Evolutionary conservation across 139 green algal genomes (phyloP), one percentile per base, ranked within the genome.

Genomic region (Choricystis sp.): DNA sequence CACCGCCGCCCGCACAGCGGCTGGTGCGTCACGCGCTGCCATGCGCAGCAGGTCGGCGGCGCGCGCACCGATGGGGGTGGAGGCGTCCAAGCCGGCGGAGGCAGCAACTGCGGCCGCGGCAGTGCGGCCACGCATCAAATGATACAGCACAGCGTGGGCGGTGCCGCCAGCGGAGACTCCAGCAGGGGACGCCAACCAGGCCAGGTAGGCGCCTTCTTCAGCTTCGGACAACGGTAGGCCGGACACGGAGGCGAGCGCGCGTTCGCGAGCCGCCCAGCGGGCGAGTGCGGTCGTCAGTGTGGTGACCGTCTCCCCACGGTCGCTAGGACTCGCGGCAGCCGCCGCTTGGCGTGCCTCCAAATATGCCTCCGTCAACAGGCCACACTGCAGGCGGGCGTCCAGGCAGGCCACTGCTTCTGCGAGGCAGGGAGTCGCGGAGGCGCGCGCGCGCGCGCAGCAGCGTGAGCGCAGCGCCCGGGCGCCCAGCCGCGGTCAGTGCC

Each of bases 381-480:
- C 62, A 29, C 62, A 67, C 3, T 52, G 26, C 57, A 72, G 57
- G 4, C 67, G 63, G 24, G 63, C 52, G 3, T 52, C 21, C 31
- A 72, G 67, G 2, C 24, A 29, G 24, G 62, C 14, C 40, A 25
- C 16, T 25, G 29, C 29, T 58, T 22, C 61, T 59, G 21, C 31
- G 31, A 3, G 1, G 61, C 28, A 2, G 29, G 27, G 22, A 55
- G 64, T 0, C 60, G 40, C 16, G 40, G 40, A 9, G 9, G 40
- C 48, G 30, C 58, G n/a, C 57, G 31, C 26, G 57, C 1, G 61
- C 57, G 49, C 61, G 56, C 56, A 68, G 66, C 61, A 79, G 57
- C n/a, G 66, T 59, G 31, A 79, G 69, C 20, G 69, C 74, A 55
- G 64, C 67, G 22, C 67, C 66, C 0, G 74, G 69, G 3, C 57